Evolutionary conservation across 495 filamentous ascomycete genomes (phyloP).

Genomic region (Penicillium paxilli): DNA sequence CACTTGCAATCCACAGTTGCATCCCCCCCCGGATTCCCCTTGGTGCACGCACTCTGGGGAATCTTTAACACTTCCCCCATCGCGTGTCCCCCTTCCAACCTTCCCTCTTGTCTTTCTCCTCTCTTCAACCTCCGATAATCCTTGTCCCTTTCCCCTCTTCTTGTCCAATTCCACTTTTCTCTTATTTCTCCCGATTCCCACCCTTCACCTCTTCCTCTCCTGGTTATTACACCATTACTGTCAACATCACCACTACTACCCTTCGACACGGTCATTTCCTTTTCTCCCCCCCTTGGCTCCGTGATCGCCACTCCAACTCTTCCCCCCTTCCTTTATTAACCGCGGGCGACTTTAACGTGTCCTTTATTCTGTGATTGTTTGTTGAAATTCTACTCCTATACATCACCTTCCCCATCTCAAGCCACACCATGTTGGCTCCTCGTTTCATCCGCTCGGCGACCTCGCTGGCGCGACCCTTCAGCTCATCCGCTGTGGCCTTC

Average conservation of each 20-base stretch:
- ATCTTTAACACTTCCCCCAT: background rate
- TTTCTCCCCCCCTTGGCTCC: slow-evolving; percentile 5
- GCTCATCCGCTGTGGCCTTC: slow-evolving; percentile 53
- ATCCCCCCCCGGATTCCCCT: slow-evolving; percentile 6
- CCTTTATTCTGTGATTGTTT: background rate
- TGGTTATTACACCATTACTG: background rate
- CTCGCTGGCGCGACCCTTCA: slow-evolving; percentile 59
- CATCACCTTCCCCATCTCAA: background rate
- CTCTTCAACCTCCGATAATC: slow-evolving; percentile 15
- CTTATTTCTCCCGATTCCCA: background rate
- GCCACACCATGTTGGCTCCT: slow-evolving; percentile 47
- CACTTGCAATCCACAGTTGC: background rate
- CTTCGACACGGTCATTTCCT: slow-evolving; percentile 5
- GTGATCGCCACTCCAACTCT: slow-evolving; percentile 4
- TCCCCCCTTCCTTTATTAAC: slow-evolving; percentile 16
- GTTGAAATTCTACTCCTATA: background rate
- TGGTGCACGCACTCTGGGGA: slow-evolving; percentile 9
- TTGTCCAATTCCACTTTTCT: slow-evolving; percentile 7
- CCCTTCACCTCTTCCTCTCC: slow-evolving; percentile 3
- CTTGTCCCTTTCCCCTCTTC: slow-evolving; percentile 15
- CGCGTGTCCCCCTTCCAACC: slow-evolving; percentile 3
- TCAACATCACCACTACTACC: slow-evolving; percentile 1
- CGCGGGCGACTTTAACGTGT: slow-evolving; percentile 11
- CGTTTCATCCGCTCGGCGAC: slow-evolving; percentile 50
- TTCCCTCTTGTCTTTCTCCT: slow-evolving; percentile 2